These are phyloP conservation scores for Prunus fruticosa DNA, from an alignment of 306 rosid genomes.

Conservation along the genomic window DNA sequence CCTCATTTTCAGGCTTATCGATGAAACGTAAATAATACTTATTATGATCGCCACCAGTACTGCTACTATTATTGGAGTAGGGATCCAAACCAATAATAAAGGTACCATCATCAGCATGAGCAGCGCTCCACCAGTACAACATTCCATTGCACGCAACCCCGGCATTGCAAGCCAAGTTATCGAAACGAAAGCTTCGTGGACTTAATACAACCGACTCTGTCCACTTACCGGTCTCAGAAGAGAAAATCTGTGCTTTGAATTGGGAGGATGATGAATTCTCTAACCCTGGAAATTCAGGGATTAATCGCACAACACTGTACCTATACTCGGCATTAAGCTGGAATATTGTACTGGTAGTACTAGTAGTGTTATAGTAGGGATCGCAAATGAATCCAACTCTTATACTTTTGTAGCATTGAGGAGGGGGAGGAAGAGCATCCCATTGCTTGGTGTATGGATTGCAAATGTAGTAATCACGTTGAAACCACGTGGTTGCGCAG, in stretches of 20 bases:
- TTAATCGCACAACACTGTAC: neutral
- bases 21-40: neutral
- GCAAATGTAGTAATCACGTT: neutral
- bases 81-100: neutral
- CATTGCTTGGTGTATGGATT: neutral
- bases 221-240: constrained; percentile 3
- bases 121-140: neutral
- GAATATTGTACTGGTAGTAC: neutral
- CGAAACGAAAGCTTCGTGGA: neutral
- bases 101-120: neutral
- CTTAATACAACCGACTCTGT: neutral
- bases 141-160: neutral
- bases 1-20: neutral
- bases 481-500: neutral
- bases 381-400: constrained; percentile 1
- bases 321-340: neutral
- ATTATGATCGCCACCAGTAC: too few species aligned
- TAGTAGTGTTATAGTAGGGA: neutral
- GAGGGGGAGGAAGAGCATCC: neutral
- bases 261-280: neutral
- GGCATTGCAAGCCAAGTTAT: neutral
- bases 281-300: neutral
- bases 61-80: too few species aligned
- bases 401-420: neutral
- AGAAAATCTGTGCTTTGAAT: neutral